Conservation (phyloP, 2,329 filamentous ascomycete species). For the Alternaria ethzedia region DNA sequence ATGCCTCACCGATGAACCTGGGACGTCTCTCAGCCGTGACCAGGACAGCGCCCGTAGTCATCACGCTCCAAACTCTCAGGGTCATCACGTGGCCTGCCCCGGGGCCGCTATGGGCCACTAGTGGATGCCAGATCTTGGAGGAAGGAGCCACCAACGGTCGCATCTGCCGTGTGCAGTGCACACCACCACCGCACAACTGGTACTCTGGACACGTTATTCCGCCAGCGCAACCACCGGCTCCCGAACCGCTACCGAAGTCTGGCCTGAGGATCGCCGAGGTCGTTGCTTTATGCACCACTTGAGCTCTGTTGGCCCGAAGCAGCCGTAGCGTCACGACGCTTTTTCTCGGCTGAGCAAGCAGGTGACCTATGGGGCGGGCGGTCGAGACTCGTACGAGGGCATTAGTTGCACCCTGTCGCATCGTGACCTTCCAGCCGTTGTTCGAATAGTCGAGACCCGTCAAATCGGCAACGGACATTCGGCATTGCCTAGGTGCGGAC, state of each 20-base stretch:
- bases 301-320: slow-evolving; percentile 13
- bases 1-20: not conserved
- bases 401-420: not conserved
- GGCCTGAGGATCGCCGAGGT: slow-evolving; percentile 8
- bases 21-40: not conserved
- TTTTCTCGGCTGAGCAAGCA: slow-evolving; percentile 19
- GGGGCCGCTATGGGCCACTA: not conserved
- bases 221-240: not conserved
- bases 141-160: not conserved
- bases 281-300: slow-evolving; percentile 23
- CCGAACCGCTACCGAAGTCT: slow-evolving; percentile 8
- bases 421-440: not conserved
- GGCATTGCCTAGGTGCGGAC: not conserved
- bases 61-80: not conserved
- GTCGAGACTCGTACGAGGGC: slow-evolving; percentile 23
- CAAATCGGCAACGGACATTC: not conserved
- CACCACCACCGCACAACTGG: not conserved
- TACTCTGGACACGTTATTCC: not conserved
- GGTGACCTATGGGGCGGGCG: slow-evolving; percentile 15
- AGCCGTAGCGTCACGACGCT: slow-evolving; percentile 16
- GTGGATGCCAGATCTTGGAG: not conserved
- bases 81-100: not conserved
- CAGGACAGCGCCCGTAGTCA: not conserved
- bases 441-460: not conserved
- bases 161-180: not conserved